Conservation (phyloP, 2,329 filamentous ascomycete species). For the Chaetothyriales sp. region DNA sequence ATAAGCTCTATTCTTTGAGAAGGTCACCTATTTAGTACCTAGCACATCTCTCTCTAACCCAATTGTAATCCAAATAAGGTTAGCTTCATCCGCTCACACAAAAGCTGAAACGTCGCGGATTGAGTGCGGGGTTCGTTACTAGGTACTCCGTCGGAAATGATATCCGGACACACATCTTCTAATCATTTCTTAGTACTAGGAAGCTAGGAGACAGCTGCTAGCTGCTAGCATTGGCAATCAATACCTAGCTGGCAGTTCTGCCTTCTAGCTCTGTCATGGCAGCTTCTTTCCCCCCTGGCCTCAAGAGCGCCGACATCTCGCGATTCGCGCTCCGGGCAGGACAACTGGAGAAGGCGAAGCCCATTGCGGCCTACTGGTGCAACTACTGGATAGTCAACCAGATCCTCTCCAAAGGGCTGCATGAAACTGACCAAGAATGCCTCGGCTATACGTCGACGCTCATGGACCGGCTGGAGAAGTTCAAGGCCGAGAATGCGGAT, state of each 20-base stretch:
- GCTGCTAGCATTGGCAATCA: too few species aligned
- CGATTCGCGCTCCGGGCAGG: slow-evolving; percentile 72
- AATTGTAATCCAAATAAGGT: too few species aligned
- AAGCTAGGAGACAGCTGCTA: too few species aligned
- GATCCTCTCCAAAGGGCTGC: slow-evolving; percentile 68
- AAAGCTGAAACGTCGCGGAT: too few species aligned
- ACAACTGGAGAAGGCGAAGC: slow-evolving; percentile 73
- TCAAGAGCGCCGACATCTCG: slow-evolving; percentile 69
- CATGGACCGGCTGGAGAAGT: slow-evolving; percentile 82
- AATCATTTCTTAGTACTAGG: too few species aligned
- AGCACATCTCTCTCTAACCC: too few species aligned
- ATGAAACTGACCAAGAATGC: slow-evolving; percentile 64
- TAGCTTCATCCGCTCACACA: too few species aligned
- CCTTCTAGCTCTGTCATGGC: slow-evolving; percentile 45
- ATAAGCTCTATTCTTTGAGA: too few species aligned
- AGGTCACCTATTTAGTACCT: too few species aligned
- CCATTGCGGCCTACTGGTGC: slow-evolving; percentile 89
- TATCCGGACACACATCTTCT: too few species aligned
- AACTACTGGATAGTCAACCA: slow-evolving; percentile 90
- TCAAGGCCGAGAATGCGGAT: slow-evolving; percentile 56
- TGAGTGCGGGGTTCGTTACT: too few species aligned
- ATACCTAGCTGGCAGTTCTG: background rate
- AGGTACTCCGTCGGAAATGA: too few species aligned
- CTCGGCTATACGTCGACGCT: slow-evolving; percentile 66
- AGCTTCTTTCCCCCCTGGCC: slow-evolving; percentile 51